Evolutionary conservation across 768 basidiomycete genomes (phyloP), one percentile per base, ranked within the genome.

Genomic region (Cystobasidium onofrii): DNA sequence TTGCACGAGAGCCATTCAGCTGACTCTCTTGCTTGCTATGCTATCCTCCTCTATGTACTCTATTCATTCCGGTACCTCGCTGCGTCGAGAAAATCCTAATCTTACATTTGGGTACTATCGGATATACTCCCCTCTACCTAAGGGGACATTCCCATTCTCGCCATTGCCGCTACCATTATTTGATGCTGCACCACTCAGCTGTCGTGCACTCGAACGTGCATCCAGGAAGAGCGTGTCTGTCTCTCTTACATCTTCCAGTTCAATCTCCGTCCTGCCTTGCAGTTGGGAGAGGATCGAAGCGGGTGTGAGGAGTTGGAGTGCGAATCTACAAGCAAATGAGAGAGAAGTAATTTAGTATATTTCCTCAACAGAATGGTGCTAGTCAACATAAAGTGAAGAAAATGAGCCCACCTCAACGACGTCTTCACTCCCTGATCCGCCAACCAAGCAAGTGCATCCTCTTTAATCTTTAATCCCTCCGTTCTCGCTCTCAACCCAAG

Each of bases 201-300:
- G 69, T 54, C 65, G 15, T 3, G 74, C 74, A 20, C 52, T 60
- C 39, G 71, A 31, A 27, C 64, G 74, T 3, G 95, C 92, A 81
- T 98, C 94, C 78, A 97, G 84, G 85, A 99, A 99, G 36, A 99
- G 83, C 79, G 91, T 91, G 76, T 88, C 89, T 88, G 96, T 92
- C 85, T 39, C 86, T 13, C 64, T 85, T 62, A 98, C 88, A 81
- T 99, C 96, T 76, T 97, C 92, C 1, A 88, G 82, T 75, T 88
- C 86, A 71, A 98, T 91, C 78, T 92, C 88, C 39, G 82, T 84
- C 73, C 92, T 88, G 1, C 94, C 93, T 0, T 85, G 86, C 34
- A 93, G 81, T 41, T 84, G 83, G 1, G 93, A 88, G 1, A 97
- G 85, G 78, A 98, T 94, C 25, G 90, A 89, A 0, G 91, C 92